phyloP scores from a whole-genome alignment of 306 rosid species.

The Dicorynia guianensis region DNA sequence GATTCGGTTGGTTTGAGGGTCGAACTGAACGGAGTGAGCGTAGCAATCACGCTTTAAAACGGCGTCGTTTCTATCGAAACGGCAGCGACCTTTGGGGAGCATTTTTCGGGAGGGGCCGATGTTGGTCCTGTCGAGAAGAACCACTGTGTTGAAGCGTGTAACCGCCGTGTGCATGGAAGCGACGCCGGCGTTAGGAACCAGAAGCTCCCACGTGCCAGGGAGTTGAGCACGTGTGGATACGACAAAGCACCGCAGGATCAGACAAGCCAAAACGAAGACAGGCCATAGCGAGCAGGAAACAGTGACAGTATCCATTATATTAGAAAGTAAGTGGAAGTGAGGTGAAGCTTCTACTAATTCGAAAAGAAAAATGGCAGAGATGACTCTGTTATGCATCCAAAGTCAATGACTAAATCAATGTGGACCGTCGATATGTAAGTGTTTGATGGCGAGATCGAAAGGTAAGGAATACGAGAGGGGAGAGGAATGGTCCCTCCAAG shows the following conservation, averaged over 20 bases:
- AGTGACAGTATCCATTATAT: constrained; percentile 29
- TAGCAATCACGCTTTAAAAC: constrained; percentile 71
- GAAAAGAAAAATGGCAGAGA: background rate
- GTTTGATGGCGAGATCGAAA: too few species aligned
- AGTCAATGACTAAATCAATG: background rate
- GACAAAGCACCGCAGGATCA: background rate
- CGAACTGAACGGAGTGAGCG: constrained; percentile 78
- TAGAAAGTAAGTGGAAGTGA: constrained; percentile 6
- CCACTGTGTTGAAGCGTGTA: constrained; percentile 83
- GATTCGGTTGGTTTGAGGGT: constrained; percentile 61
- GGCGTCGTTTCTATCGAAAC: constrained; percentile 59
- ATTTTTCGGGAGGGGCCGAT: constrained; percentile 74
- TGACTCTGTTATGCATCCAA: background rate
- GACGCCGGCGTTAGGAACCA: constrained; percentile 73
- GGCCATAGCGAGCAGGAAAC: background rate
- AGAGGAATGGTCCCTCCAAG: too few species aligned
- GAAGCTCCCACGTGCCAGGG: constrained; percentile 91
- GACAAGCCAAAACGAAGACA: constrained; percentile 5
- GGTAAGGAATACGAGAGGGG: too few species aligned
- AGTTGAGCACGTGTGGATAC: constrained; percentile 56
- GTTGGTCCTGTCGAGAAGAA: constrained; percentile 86
- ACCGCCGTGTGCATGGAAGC: constrained; percentile 96
- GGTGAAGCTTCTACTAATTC: constrained; percentile 36
- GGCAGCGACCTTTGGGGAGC: constrained; percentile 67
- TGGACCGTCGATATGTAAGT: too few species aligned